Base-by-base conservation (phyloP, 495 filamentous ascomycete species). In the Penicillium simplicissimum region DNA sequence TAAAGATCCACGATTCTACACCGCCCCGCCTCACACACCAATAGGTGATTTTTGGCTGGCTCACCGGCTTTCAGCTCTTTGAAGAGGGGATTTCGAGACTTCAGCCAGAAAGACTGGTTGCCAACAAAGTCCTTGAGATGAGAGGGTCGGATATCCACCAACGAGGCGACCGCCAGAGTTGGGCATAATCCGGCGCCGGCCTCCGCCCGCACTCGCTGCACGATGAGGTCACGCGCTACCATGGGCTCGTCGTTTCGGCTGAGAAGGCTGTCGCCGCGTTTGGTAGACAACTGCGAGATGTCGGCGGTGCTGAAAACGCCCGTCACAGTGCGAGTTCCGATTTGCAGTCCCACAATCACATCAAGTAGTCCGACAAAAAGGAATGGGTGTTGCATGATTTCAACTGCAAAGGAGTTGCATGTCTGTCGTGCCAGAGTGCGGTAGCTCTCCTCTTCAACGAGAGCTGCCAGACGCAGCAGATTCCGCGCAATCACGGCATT, bases 361-460 rank as follows among this genome's bases (percentile, higher is more conserved):
- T 86, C 84, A 73, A 98, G 79, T 64, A 97, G 79, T 11, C 90
- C 88, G 0, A 88, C 84, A 69, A 95, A 97, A 10, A 96, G 78
- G 79, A 91, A 93, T 0, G 95, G 95, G 64, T 98, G 92, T 67
- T 97, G 92, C 64, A 96, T 76, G 57, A 97, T 86, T 74, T 98
- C 95, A 0, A 90, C 87, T 55, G 94, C 89, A 64, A 98, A 98
- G 0, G 93, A 91, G 31, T 81, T 82, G 57, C 90, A 85, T 4
- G 92, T 97, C 66, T 89, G 83, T 49, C 83, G 82, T 1, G 92
- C 93, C 49, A 87, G 79, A 36, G 74, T 74, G 7, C 80, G 79
- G 66, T 93, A 93, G 5, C 70, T 70, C 1, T 86, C 75, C 55
- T 93, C 87, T 19, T 83, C 84, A 1, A 98, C 82, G 1, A 96